Evolutionary conservation across 2,329 filamentous ascomycete genomes (phyloP), one percentile per base, ranked within the genome.

Genomic region (Calonectria pauciramosa): DNA sequence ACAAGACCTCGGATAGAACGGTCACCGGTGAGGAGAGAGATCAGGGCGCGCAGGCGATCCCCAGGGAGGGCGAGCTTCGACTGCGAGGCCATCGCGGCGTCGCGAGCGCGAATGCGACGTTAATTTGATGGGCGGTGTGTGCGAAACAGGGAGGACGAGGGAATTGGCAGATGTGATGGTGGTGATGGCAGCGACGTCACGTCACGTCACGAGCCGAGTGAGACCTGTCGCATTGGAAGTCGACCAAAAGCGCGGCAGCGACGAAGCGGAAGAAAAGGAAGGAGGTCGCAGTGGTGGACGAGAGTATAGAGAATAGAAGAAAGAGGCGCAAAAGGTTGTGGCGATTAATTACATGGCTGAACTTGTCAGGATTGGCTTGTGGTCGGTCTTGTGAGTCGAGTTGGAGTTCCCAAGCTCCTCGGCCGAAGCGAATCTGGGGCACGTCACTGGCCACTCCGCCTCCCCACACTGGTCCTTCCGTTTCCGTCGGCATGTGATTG

Each of bases 61-160:
- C 89, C 85, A 54, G 86, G 84, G 44, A 93, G 88, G 66, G 89
- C 86, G 76, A 95, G 87, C 84, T 96, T 96, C 67, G 95, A 96
- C 83, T 94, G 93, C 73, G 88, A 91, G 74, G 93, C 94, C 94
- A 96, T 96, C 78, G 77, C 81, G 52, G 70, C 59, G 54, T 44
- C 60, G 54, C 51, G 54, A 51, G 47, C 41, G 52, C 60, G 47
- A 65, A 54, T 44, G 56, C 34, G 66, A 63, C 28, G 68, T 54
- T 56, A 44, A 59, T 18, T 59, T 34, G 54, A 36, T 38, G 38
- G 13, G 20, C 54, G 34, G 36, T 60, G 38, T 49, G 65, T 44
- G 23, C 20, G 26, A 30, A 67, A 41, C 47, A 44, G n/a, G 7
- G 52, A 51, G 52, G 26, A 44, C 23, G 20, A 11, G 34, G 18